These are phyloP conservation scores for Exsudoporus frostii DNA, from an alignment of 768 basidiomycete genomes.

Conservation along the genomic window DNA sequence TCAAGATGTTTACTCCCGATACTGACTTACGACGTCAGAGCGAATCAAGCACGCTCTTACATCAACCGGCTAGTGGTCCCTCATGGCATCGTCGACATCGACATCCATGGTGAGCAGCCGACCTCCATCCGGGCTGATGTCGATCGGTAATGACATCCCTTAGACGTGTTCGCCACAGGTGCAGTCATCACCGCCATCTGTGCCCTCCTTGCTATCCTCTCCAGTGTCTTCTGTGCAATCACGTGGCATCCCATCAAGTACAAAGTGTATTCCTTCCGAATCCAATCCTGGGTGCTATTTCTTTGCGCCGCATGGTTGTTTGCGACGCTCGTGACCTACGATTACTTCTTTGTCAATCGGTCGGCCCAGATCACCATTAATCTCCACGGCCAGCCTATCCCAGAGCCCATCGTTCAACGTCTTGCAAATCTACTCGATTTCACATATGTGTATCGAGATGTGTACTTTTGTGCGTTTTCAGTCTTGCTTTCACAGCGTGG, in stretches of 20 bases:
- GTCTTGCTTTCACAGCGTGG: background rate
- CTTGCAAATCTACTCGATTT: slow-evolving; percentile 37
- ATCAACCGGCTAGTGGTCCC: slow-evolving; percentile 11
- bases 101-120: slow-evolving; percentile 11
- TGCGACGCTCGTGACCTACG: slow-evolving; percentile 46
- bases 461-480: slow-evolving; percentile 40
- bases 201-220: slow-evolving; percentile 33
- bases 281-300: slow-evolving; percentile 38
- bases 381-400: slow-evolving; percentile 37
- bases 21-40: slow-evolving; percentile 3
- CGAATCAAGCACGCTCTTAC: slow-evolving; percentile 10
- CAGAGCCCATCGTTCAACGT: slow-evolving; percentile 34
- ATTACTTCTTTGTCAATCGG: slow-evolving; percentile 43
- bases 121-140: background rate
- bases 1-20: background rate
- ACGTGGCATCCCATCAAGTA: slow-evolving; percentile 11
- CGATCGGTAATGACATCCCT: background rate
- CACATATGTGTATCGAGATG: slow-evolving; percentile 42
- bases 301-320: slow-evolving; percentile 48
- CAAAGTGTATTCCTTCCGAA: slow-evolving; percentile 15
- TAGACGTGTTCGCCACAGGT: slow-evolving; percentile 42
- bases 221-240: slow-evolving; percentile 26
- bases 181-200: slow-evolving; percentile 35
- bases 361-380: slow-evolving; percentile 44
- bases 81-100: slow-evolving; percentile 3